Base-by-base conservation (phyloP, 108 stramenopile species). In the Pseudonitzschia pungens region DNA sequence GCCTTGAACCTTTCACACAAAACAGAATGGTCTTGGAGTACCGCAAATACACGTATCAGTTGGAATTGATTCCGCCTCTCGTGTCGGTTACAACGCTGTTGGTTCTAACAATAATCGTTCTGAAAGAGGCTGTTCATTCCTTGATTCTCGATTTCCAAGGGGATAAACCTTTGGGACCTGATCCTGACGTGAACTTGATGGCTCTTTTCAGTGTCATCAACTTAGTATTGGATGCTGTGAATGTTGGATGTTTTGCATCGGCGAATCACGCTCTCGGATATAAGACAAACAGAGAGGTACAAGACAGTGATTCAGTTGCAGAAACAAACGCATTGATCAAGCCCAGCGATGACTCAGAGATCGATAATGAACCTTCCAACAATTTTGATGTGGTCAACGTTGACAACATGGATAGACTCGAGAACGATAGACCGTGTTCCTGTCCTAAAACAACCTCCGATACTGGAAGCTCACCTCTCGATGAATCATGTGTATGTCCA, bases 41-140 rank as follows among this genome's bases (percentile, higher is more conserved):
- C 28, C 22, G 56, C 66, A 82, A 80, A 56, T 74, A 29, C 52
- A 72, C 43, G 20, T 78, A 71, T 68, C 79, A 87, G 70, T 57
- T 93, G 67, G 92, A 93, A 73, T 71, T 93, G 60, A 76, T 90
- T 58, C 89, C 92, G 44, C 92, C 92, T 6, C 44, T 87, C 20
- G 79, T 90, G 52, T 87, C 86, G 59, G 85, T 89, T 22, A 45
- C 76, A 41, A 86, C 88, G 32, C 65, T 93, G 32, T 71, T 89
- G 32, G 75, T 70, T 53, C 84, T 92, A 26, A 90, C 87, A 26
- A 27, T 77, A 31, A 42, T 72, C 24, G 71, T 75, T 0, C 26
- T 84, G 45, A 68, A 54, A 44, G 70, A 80, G 10, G 69, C 85
- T 0, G 54, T 77, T n/a, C 22, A 74, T 22, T 70, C 76, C 21